These are phyloP conservation scores for Boeremia exigua DNA, from an alignment of 2,329 filamentous ascomycete species.

Conservation along the genomic window DNA sequence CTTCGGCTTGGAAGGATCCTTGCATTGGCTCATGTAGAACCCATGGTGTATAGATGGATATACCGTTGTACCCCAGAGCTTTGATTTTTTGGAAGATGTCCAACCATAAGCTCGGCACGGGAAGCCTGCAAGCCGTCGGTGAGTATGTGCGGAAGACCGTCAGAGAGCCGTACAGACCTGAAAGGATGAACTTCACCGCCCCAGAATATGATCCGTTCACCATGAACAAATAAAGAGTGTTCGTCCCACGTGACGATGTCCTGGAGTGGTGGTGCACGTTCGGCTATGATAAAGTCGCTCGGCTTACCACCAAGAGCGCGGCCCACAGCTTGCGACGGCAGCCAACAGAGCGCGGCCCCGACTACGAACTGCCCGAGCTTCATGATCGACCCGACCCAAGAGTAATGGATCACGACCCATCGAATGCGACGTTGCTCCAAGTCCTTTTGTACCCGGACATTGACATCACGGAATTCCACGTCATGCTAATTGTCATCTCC, in stretches of 20 bases:
- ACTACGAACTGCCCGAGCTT: background rate
- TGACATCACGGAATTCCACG: background rate
- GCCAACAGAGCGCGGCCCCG: conserved; percentile 1
- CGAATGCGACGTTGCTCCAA: background rate
- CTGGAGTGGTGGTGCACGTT: conserved; percentile 58
- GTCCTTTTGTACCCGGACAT: background rate
- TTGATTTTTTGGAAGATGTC: conserved; percentile 83
- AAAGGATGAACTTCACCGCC: conserved; percentile 76
- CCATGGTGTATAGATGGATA: conserved; percentile 80
- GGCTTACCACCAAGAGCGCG: conserved; percentile 56
- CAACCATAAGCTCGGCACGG: conserved; percentile 66
- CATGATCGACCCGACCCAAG: background rate
- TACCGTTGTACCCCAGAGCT: conserved; percentile 75
- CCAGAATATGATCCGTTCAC: conserved; percentile 72
- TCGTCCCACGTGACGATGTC: conserved; percentile 73
- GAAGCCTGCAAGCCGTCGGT: conserved; percentile 50
- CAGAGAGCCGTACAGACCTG: conserved; percentile 34
- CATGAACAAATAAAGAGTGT: conserved; percentile 70
- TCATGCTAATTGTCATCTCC: background rate
- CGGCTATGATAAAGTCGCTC: conserved; percentile 54
- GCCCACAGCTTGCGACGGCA: conserved; percentile 29
- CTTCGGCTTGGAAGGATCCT: conserved; percentile 70
- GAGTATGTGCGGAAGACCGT: background rate
- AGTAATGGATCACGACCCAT: background rate
- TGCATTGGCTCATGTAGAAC: conserved; percentile 74